A percentile compares a stretch with the other conserved stretches of the same genome.
Evolutionary conservation across 345 rosid species (phyloP).

Genomic region (Chamaenerion angustifolium): DNA sequence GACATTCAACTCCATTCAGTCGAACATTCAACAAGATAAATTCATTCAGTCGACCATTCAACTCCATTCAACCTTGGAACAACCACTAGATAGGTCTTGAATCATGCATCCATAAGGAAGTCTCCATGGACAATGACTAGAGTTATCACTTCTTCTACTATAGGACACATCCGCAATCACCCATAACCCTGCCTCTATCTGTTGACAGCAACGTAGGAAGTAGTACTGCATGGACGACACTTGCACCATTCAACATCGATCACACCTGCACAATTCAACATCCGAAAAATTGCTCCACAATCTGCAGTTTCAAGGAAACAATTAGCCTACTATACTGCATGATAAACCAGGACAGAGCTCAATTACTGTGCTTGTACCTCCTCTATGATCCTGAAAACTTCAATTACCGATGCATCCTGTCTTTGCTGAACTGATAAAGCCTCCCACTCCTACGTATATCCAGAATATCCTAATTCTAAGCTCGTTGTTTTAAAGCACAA

Average conservation of each 20-base stretch:
- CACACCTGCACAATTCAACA: too few relatives aligned
- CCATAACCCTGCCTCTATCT: slow-evolving; percentile 43
- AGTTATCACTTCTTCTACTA: slow-evolving; percentile 10
- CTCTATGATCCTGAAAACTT: slow-evolving; percentile 91
- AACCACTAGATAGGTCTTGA: slow-evolving; percentile 35
- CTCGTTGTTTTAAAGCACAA: not conserved
- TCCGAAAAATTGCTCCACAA: slow-evolving; percentile 81
- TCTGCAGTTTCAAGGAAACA: slow-evolving; percentile 36
- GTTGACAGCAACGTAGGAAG: slow-evolving; percentile 50
- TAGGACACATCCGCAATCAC: slow-evolving; percentile 50
- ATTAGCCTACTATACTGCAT: not conserved
- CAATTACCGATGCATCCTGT: slow-evolving; percentile 74
- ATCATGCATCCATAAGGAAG: slow-evolving; percentile 83
- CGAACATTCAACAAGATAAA: too few relatives aligned
- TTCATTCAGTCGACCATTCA: too few relatives aligned
- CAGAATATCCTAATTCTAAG: not conserved
- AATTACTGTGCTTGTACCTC: slow-evolving; percentile 38
- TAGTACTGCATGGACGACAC: slow-evolving; percentile 52
- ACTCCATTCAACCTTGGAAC: slow-evolving; percentile 50
- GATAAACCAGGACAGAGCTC: slow-evolving; percentile 1
- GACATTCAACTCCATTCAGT: too few relatives aligned
- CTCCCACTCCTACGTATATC: slow-evolving; percentile 75
- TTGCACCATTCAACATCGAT: too few relatives aligned
- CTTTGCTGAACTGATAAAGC: slow-evolving; percentile 82
- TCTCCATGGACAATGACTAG: slow-evolving; percentile 26